A percentile compares a stretch with the other conserved stretches of the same genome.
phyloP scores from a whole-genome alignment of 345 rosid genomes.

The Syzygium oleosum region DNA sequence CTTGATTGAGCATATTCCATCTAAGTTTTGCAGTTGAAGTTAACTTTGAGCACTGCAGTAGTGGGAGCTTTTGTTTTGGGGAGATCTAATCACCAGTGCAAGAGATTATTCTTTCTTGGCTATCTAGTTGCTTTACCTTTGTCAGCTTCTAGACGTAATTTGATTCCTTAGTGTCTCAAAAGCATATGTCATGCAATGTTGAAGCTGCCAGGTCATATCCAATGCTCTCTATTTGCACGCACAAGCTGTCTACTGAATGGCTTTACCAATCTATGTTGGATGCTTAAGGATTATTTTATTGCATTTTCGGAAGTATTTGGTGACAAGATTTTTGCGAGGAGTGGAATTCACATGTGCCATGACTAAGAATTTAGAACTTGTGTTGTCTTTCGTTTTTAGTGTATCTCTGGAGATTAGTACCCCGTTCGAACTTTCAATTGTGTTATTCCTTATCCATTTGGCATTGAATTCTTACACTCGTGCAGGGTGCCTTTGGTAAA shows the following conservation, averaged over 20 bases:
- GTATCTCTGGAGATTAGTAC: background rate
- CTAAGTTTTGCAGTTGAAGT: background rate
- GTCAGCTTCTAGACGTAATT: background rate
- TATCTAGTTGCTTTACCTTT: background rate
- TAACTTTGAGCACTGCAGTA: background rate
- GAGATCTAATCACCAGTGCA: background rate
- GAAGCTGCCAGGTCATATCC: background rate
- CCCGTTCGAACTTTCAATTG: background rate
- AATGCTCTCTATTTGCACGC: background rate
- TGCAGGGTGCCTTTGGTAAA: constrained; percentile 87
- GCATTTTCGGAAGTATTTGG: background rate
- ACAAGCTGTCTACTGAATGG: too few relatives aligned
- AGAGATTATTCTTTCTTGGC: background rate
- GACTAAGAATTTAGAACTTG: background rate
- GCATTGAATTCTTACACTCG: background rate
- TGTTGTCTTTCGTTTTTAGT: background rate
- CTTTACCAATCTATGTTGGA: background rate
- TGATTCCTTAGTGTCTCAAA: background rate
- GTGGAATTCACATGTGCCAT: background rate
- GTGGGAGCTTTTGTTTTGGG: background rate
- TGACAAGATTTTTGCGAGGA: background rate
- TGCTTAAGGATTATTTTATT: background rate
- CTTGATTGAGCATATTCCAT: background rate
- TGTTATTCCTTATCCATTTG: background rate
- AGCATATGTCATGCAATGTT: background rate